phyloP scores from a whole-genome alignment of 768 basidiomycete species.

The Clathrus columnatus region DNA sequence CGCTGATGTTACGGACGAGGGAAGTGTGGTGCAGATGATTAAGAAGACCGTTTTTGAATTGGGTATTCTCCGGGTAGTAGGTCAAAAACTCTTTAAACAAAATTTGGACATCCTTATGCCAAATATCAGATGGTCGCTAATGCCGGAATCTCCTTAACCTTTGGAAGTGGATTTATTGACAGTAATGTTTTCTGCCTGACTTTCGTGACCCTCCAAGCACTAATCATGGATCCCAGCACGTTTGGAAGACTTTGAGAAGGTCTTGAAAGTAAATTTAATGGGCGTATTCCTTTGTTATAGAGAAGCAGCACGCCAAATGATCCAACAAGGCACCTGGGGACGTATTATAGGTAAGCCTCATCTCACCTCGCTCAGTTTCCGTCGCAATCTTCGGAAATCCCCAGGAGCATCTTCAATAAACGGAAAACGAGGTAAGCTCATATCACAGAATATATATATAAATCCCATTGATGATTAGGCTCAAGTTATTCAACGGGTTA shows the following conservation, averaged over 20 bases:
- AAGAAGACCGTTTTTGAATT: background rate
- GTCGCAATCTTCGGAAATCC: background rate
- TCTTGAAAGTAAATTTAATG: slow-evolving; percentile 63
- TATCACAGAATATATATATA: background rate
- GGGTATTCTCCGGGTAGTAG: background rate
- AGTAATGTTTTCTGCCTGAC: background rate
- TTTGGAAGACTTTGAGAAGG: slow-evolving; percentile 51
- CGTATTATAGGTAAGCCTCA: slow-evolving; percentile 29
- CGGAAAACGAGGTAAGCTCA: background rate
- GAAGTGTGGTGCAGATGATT: background rate
- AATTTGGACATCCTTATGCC: background rate
- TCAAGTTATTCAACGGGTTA: background rate
- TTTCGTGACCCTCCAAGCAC: background rate
- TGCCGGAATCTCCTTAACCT: background rate
- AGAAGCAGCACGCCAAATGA: slow-evolving; percentile 68
- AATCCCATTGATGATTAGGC: background rate
- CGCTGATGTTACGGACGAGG: background rate
- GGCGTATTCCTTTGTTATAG: slow-evolving; percentile 71
- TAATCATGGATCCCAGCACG: background rate
- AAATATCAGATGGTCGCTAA: background rate
- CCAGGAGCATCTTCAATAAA: background rate
- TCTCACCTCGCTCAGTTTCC: background rate
- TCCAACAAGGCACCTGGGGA: slow-evolving; percentile 60
- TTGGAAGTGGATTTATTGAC: background rate
- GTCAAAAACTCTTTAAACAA: too few species aligned